Conservation (phyloP, 2,329 filamentous ascomycete species). For the Penicillium sp. region DNA sequence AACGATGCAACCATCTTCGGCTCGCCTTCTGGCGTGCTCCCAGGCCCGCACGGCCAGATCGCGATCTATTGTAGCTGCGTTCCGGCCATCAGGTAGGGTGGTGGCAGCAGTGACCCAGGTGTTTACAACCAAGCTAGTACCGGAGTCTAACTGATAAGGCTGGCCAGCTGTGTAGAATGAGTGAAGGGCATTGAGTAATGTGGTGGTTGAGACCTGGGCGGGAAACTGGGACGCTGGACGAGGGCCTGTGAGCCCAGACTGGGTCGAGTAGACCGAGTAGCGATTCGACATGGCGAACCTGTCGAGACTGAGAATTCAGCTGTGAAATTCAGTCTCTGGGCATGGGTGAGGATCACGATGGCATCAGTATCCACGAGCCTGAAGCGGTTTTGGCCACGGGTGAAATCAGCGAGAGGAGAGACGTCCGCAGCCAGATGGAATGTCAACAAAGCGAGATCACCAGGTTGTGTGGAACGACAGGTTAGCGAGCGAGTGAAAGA, state of each 20-base stretch:
- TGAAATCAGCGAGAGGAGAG: background rate
- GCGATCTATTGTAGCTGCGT: slow-evolving; percentile 73
- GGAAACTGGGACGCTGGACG: slow-evolving; percentile 59
- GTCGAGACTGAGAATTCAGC: slow-evolving; percentile 2
- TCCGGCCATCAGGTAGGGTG: slow-evolving; percentile 59
- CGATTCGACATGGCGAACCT: slow-evolving; percentile 52
- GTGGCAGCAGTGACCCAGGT: slow-evolving; percentile 84
- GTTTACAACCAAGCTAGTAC: slow-evolving; percentile 88
- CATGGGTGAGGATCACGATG: background rate
- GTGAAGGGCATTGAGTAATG: slow-evolving; percentile 85
- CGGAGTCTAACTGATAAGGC: slow-evolving; percentile 81
- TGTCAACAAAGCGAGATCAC: slow-evolving; percentile 8
- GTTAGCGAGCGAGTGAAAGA: slow-evolving; percentile 16
- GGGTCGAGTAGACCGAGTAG: slow-evolving; percentile 55
- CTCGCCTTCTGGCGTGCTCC: slow-evolving; percentile 91
- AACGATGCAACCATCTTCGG: slow-evolving; percentile 90
- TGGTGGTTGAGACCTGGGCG: slow-evolving; percentile 83
- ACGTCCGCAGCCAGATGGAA: background rate
- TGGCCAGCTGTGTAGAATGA: slow-evolving; percentile 76
- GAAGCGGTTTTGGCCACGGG: slow-evolving; percentile 1
- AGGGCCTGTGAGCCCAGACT: slow-evolving; percentile 51
- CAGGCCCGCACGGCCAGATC: slow-evolving; percentile 76
- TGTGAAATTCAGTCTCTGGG: slow-evolving; percentile 4
- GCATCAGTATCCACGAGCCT: background rate
- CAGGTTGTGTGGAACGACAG: slow-evolving; percentile 9